Conservation (phyloP, 306 rosid species). For the Alnus rubra region DNA sequence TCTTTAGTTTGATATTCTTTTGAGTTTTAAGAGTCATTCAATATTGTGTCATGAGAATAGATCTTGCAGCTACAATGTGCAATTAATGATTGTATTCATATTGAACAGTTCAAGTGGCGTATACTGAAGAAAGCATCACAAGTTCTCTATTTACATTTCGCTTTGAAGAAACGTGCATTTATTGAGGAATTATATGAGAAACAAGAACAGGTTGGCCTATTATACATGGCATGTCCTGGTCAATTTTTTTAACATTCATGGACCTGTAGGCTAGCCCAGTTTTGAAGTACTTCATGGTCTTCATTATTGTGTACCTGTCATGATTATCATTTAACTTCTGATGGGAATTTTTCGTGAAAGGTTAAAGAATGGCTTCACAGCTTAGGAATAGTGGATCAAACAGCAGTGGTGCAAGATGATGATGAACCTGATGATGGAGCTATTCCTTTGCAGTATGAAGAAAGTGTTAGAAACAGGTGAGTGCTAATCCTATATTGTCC, state of each 20-base stretch:
- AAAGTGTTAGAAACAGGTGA: conserved; percentile 64
- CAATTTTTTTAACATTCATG: conserved; percentile 8
- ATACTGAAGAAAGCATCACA: conserved; percentile 88
- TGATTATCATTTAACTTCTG: conserved; percentile 17
- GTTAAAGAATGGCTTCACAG: conserved; percentile 95
- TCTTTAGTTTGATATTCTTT: background rate
- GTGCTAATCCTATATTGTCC: background rate
- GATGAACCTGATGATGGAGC: conserved; percentile 87
- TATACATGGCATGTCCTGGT: conserved; percentile 5
- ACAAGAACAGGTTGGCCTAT: conserved; percentile 80
- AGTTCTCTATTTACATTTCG: conserved; percentile 82
- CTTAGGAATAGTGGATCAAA: conserved; percentile 80
- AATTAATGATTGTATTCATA: conserved; percentile 14
- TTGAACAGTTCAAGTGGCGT: conserved; percentile 78
- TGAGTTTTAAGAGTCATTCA: background rate
- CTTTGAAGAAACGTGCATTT: conserved; percentile 80
- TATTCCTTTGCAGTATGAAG: conserved; percentile 66
- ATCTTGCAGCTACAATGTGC: conserved; percentile 16
- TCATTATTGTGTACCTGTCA: conserved; percentile 11
- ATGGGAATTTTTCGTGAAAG: conserved; percentile 35
- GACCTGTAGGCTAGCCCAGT: background rate
- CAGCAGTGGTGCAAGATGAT: conserved; percentile 66
- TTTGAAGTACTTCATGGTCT: conserved; percentile 17
- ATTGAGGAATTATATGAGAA: conserved; percentile 80
- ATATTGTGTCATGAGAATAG: background rate